Evolutionary conservation across 108 stramenopile species (phyloP), one percentile per base, ranked within the genome.

Genomic region (Discostella pseudostelligera): DNA sequence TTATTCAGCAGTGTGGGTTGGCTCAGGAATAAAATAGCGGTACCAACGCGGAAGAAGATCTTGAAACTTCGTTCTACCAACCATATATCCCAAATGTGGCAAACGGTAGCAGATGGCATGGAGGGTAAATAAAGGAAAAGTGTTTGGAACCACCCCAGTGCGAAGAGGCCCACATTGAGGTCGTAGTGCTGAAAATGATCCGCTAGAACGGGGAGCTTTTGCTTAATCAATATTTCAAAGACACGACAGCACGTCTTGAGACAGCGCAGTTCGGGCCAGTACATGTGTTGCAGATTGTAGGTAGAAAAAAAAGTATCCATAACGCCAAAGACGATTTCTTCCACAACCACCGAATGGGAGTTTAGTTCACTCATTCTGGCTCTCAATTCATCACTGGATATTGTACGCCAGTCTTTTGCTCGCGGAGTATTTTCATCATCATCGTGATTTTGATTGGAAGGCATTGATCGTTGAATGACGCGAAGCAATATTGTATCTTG

Each of bases 11-110:
- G 65, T 21, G 86, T 92, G 4, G 93, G 93, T 47, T 94, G 93
- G 56, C 87, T 87, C 47, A 94, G 70, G 65, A 94, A 94, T 40
- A 94, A 76, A 69, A 94, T 91, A 3, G 93, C 93, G 2, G 86
- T 88, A 42, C 88, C 93, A 7, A 90, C 93, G 8, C 93, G 87
- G 62, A 94, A 94, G 67, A 89, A 94, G 39, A 94, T 94, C 62
- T 94, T 94, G 76, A 87, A 89, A 44, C 81, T 84, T 46, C 93
- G 40, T 53, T 94, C 93, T n/a, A 94, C 93, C 8, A 94, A 77
- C 90, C 90, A 94, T 51, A 94, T 92, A 59, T 94, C 93, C 93
- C 93, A 94, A 78, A 94, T 94, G 63, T 91, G 90, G 50, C 87
- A 89, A 20, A 94, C 90, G 13, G 93, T 94, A 10, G 87, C 81